These are phyloP conservation scores for Phoma sp. DNA, from an alignment of 2,329 filamentous ascomycete species.

Conservation along the genomic window DNA sequence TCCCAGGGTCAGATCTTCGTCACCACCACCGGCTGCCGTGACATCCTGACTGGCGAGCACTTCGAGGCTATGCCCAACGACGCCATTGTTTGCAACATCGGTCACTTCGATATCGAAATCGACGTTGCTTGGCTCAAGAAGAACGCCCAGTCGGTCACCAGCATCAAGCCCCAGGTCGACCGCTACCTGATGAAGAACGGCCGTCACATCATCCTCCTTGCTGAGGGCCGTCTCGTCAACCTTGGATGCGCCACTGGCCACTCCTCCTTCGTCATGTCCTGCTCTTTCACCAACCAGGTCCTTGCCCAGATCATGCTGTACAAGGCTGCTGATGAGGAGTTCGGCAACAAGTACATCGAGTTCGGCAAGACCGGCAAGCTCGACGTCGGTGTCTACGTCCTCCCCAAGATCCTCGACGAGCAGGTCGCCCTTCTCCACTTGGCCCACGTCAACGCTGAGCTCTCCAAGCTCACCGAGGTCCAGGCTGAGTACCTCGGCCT, in stretches of 20 bases:
- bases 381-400: slow-evolving; percentile 88
- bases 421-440: slow-evolving; percentile 96
- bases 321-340: slow-evolving; percentile 88
- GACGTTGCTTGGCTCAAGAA: slow-evolving; percentile 99
- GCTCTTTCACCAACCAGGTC: slow-evolving; percentile 99
- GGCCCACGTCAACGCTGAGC: slow-evolving; percentile 90
- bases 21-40: slow-evolving; percentile 98
- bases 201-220: slow-evolving; percentile 96
- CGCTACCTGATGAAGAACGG: slow-evolving; percentile 93
- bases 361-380: slow-evolving; percentile 93
- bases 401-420: slow-evolving; percentile 99
- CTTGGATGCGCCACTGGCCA: slow-evolving; percentile 98
- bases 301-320: slow-evolving; percentile 98
- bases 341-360: slow-evolving; percentile 93
- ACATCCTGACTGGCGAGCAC: slow-evolving; percentile 90
- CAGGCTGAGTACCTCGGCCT: slow-evolving; percentile 97
- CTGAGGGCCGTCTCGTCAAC: slow-evolving; percentile 99
- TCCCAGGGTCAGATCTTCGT: slow-evolving; percentile 94
- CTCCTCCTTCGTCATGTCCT: slow-evolving; percentile 99
- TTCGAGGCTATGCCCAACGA: slow-evolving; percentile 97
- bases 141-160: slow-evolving; percentile 90
- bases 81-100: slow-evolving; percentile 99
- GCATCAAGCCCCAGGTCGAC: slow-evolving; percentile 99
- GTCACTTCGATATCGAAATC: slow-evolving; percentile 99
- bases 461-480: slow-evolving; percentile 80